Percentiles rank a stretch among this genome's conserved stretches.
These are phyloP conservation scores for Meripilus lineatus DNA, from an alignment of 1,284 basidiomycete species.

Conservation along the genomic window DNA sequence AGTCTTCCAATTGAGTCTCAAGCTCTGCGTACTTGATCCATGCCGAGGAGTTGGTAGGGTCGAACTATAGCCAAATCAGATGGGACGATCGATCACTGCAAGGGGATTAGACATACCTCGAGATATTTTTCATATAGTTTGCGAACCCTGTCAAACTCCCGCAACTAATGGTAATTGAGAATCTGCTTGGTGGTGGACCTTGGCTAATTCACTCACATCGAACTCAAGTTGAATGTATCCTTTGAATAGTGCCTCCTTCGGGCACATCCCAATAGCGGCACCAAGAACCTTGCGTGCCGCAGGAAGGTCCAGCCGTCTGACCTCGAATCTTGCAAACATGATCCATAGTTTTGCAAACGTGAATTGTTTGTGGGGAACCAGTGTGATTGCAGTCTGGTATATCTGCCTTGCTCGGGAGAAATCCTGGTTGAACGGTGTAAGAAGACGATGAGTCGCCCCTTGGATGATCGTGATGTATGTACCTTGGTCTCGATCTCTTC, in stretches of 20 bases:
- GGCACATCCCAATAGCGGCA: conserved; percentile 90
- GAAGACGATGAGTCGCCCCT: neutral
- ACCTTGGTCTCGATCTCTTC: conserved; percentile 95
- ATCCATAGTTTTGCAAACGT: conserved; percentile 97
- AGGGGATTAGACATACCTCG: conserved; percentile 48
- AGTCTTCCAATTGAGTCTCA: conserved; percentile 90
- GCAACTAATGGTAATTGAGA: conserved; percentile 41
- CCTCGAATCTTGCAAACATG: conserved; percentile 89
- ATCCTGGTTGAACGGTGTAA: conserved; percentile 46
- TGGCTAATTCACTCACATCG: conserved; percentile 57
- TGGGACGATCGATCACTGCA: neutral
- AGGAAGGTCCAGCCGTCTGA: conserved; percentile 78
- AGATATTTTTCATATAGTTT: conserved; percentile 93
- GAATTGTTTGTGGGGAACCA: conserved; percentile 94
- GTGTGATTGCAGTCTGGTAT: conserved; percentile 84
- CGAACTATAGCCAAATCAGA: conserved; percentile 48
- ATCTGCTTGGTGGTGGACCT: neutral
- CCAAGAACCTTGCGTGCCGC: conserved; percentile 91
- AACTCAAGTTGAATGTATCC: conserved; percentile 93
- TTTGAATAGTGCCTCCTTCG: conserved; percentile 92
- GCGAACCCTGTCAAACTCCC: conserved; percentile 93
- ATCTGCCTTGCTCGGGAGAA: conserved; percentile 83
- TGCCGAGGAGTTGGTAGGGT: conserved; percentile 83
- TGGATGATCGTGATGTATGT: conserved; percentile 6
- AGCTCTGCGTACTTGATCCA: conserved; percentile 99